Conservation (phyloP, 768 basidiomycete genomes). For the Lentinula detonsa region DNA sequence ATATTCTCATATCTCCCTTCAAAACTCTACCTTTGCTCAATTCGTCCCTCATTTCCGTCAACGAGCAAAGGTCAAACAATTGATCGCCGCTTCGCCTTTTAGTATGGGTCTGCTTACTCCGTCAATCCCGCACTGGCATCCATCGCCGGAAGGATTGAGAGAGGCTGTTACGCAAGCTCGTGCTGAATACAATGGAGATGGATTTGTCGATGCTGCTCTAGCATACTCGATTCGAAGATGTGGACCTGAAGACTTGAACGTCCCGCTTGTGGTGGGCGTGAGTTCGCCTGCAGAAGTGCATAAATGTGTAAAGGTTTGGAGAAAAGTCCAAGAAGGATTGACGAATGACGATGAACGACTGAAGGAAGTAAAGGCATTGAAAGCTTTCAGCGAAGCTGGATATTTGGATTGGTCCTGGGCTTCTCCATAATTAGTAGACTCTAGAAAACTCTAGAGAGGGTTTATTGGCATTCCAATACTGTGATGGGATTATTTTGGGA, state of each 20-base stretch:
- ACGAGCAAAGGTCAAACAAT: constrained; percentile 61
- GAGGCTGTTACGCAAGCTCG: constrained; percentile 28
- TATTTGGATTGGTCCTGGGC: constrained; percentile 71
- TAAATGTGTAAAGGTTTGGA: constrained; percentile 63
- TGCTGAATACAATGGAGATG: constrained; percentile 33
- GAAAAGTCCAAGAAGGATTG: constrained; percentile 39
- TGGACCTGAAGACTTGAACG: constrained; percentile 26
- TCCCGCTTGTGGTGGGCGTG: constrained; percentile 70
- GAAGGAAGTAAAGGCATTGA: constrained; percentile 38
- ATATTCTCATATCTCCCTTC: constrained; percentile 76
- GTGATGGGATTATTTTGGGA: not conserved
- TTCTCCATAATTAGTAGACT: constrained; percentile 31
- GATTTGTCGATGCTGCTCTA: constrained; percentile 60
- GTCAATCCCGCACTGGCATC: constrained; percentile 63
- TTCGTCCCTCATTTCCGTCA: constrained; percentile 52
- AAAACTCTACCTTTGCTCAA: constrained; percentile 54
- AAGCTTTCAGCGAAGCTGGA: constrained; percentile 41
- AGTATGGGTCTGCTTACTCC: constrained; percentile 76
- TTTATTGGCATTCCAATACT: not conserved
- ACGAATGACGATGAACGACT: constrained; percentile 23
- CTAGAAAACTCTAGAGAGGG: not conserved
- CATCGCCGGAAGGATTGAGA: constrained; percentile 50
- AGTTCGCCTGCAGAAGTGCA: constrained; percentile 72
- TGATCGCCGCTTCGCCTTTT: constrained; percentile 77
- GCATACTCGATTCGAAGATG: constrained; percentile 60